Evolutionary conservation across 2,329 filamentous ascomycete genomes (phyloP).

Genomic region (Aureobasidium lini): DNA sequence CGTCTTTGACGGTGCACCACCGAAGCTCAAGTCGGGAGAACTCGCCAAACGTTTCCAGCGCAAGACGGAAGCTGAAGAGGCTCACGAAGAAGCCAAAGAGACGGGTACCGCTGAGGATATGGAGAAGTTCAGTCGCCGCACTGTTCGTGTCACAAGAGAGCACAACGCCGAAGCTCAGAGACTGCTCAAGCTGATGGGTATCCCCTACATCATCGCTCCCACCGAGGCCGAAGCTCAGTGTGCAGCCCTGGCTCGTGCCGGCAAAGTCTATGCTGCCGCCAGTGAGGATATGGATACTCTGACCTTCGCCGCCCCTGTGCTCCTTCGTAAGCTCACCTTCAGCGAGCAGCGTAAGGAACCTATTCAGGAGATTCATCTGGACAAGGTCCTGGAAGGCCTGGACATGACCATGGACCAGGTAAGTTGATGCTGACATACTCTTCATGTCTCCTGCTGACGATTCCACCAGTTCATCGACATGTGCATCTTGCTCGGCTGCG

Average conservation of each 20-base stretch:
- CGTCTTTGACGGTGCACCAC: slow-evolving; percentile 93
- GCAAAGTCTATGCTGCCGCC: slow-evolving; percentile 93
- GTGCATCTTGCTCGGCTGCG: slow-evolving; percentile 93
- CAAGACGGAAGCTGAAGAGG: slow-evolving; percentile 85
- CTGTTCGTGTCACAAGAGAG: slow-evolving; percentile 89
- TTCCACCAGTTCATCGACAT: slow-evolving; percentile 78
- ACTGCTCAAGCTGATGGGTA: slow-evolving; percentile 87
- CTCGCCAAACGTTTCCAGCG: slow-evolving; percentile 92
- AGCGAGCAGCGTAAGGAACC: slow-evolving; percentile 96
- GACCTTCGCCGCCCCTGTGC: slow-evolving; percentile 86
- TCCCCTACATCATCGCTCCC: slow-evolving; percentile 89
- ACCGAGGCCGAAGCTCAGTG: slow-evolving; percentile 98
- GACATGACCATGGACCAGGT: slow-evolving; percentile 83
- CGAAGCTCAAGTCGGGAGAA: slow-evolving; percentile 95
- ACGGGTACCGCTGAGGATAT: slow-evolving; percentile 95
- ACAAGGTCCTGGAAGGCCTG: slow-evolving; percentile 78
- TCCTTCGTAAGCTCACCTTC: slow-evolving; percentile 89
- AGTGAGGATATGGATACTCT: slow-evolving; percentile 99
- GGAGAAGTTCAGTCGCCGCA: slow-evolving; percentile 91
- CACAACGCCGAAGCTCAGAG: slow-evolving; percentile 93
- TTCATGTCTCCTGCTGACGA: not conserved
- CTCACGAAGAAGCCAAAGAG: slow-evolving; percentile 91
- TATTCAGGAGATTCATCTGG: slow-evolving; percentile 87
- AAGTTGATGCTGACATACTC: slow-evolving; percentile 19
- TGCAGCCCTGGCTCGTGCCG: slow-evolving; percentile 77